Conservation (phyloP, 2,329 filamentous ascomycete species). For the Botrytis medusae region DNA sequence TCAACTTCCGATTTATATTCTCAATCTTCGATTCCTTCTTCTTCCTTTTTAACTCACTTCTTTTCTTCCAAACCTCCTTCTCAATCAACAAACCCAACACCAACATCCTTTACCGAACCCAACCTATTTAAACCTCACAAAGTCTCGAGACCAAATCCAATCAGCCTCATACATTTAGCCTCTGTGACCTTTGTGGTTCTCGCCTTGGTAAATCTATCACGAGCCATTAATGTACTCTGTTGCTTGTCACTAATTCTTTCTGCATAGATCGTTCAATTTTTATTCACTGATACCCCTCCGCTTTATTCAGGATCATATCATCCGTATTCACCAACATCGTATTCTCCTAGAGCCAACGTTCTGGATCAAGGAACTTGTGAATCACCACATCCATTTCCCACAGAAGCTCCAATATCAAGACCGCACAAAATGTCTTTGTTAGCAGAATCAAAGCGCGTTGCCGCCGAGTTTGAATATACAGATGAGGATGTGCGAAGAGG, state of each 20-base stretch:
- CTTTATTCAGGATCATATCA: conserved; percentile 40
- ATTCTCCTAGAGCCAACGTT: conserved; percentile 47
- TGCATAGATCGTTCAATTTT: conserved; percentile 51
- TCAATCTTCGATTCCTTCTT: background rate
- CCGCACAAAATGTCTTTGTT: conserved; percentile 61
- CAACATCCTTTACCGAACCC: background rate
- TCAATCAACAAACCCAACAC: background rate
- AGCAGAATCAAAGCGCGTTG: conserved; percentile 75
- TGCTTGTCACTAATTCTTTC: conserved; percentile 11
- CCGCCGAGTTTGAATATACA: conserved; percentile 81
- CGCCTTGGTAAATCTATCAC: conserved; percentile 35
- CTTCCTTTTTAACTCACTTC: background rate
- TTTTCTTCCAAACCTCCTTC: background rate
- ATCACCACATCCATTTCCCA: conserved; percentile 55
- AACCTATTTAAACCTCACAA: conserved; percentile 27
- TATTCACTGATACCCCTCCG: conserved; percentile 43
- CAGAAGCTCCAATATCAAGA: conserved; percentile 53
- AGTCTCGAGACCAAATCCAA: conserved; percentile 32
- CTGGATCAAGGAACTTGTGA: conserved; percentile 53
- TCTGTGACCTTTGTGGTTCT: conserved; percentile 38
- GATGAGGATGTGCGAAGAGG: conserved; percentile 75
- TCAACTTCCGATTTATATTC: conserved; percentile 1
- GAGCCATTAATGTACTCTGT: background rate
- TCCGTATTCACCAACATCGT: conserved; percentile 38
- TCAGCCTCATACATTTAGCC: conserved; percentile 39